These are phyloP conservation scores for Globisporangium okanoganense DNA, from an alignment of 352 stramenopile genomes.

Conservation along the genomic window DNA sequence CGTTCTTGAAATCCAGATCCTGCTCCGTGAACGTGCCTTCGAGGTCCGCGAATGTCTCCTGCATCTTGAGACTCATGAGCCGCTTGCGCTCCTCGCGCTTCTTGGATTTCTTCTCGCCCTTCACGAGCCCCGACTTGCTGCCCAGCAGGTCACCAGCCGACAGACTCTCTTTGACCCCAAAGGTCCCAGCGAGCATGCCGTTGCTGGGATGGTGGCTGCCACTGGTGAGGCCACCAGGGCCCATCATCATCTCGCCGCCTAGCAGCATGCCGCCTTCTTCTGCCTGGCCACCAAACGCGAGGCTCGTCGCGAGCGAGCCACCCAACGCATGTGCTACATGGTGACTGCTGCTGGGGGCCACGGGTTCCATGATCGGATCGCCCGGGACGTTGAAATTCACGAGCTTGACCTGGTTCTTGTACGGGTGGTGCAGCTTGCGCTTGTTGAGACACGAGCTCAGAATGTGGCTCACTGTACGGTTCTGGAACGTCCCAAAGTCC, in stretches of 20 bases:
- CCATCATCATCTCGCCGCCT: neutral
- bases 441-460: slow-evolving; percentile 81
- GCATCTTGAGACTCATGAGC: slow-evolving; percentile 60
- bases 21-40: slow-evolving; percentile 67
- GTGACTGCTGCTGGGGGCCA: slow-evolving; percentile 11
- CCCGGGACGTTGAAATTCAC: slow-evolving; percentile 78
- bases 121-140: slow-evolving; percentile 9
- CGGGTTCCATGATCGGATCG: slow-evolving; percentile 11
- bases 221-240: neutral
- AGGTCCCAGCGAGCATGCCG: slow-evolving; percentile 17
- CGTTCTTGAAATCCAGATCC: slow-evolving; percentile 62
- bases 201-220: slow-evolving; percentile 4
- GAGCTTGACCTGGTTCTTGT: slow-evolving; percentile 83
- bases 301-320: slow-evolving; percentile 49
- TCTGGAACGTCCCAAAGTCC: slow-evolving; percentile 80
- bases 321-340: slow-evolving; percentile 21
- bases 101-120: slow-evolving; percentile 59
- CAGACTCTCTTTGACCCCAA: slow-evolving; percentile 27
- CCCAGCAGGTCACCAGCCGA: slow-evolving; percentile 3
- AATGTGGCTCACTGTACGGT: slow-evolving; percentile 81
- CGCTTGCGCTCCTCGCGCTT: slow-evolving; percentile 64
- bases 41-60: slow-evolving; percentile 60
- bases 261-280: slow-evolving; percentile 11
- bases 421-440: slow-evolving; percentile 75
- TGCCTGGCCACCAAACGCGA: slow-evolving; percentile 43